Conservation (phyloP, 805 yeast genomes). For the Cyberlindnera petersonii region DNA sequence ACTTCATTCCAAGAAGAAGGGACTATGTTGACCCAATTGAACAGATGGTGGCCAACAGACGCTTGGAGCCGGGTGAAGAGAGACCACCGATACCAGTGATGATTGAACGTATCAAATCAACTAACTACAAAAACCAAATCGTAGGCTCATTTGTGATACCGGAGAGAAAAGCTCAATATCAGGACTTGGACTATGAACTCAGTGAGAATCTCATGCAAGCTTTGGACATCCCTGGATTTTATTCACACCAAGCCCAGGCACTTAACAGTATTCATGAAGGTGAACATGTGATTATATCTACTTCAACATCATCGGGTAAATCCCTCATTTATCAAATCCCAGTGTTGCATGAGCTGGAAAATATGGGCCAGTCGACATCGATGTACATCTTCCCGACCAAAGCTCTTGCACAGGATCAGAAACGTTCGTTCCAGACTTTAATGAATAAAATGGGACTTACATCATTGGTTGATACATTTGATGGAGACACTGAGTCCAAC, state of each 20-base stretch:
- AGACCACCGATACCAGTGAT: conserved; percentile 46
- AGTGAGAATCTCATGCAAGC: conserved; percentile 52
- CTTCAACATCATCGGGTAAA: conserved; percentile 95
- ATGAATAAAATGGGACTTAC: conserved; percentile 46
- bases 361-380: conserved; percentile 51
- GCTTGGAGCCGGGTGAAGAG: conserved; percentile 23
- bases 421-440: conserved; percentile 65
- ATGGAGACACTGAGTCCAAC: conserved; percentile 81
- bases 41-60: conserved; percentile 41
- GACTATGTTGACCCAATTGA: conserved; percentile 59
- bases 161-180: conserved; percentile 43
- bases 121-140: conserved; percentile 62
- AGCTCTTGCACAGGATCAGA: conserved; percentile 96
- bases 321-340: conserved; percentile 91
- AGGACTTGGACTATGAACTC: conserved; percentile 39
- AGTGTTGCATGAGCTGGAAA: conserved; percentile 48
- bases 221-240: conserved; percentile 49
- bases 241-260: conserved; percentile 82
- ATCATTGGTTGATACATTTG: conserved; percentile 72
- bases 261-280: conserved; percentile 52
- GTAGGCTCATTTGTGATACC: conserved; percentile 46
- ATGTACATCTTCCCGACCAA: conserved; percentile 94
- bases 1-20: conserved; percentile 45
- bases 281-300: conserved; percentile 79
- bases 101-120: conserved; percentile 45